phyloP scores from a whole-genome alignment of 2,329 filamentous ascomycete genomes.

The Exophiala sp. region DNA sequence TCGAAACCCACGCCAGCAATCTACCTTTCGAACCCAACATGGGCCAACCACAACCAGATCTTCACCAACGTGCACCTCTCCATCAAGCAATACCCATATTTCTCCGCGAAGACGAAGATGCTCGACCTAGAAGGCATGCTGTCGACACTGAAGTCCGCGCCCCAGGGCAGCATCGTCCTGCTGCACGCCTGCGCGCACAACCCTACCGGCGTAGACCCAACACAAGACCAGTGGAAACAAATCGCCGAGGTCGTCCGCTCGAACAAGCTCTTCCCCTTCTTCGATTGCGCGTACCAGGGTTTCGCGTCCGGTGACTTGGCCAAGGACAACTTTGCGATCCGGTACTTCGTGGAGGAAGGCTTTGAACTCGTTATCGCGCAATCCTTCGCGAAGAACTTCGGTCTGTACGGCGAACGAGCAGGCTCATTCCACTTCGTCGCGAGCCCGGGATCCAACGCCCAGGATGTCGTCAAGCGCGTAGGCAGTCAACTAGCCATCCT shows the following conservation, averaged over 20 bases:
- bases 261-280: constrained; percentile 93
- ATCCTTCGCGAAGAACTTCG: constrained; percentile 65
- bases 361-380: constrained; percentile 64
- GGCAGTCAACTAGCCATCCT: constrained; percentile 87
- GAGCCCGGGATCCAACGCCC: constrained; percentile 64
- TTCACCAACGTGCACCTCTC: constrained; percentile 83
- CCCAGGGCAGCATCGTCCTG: constrained; percentile 78
- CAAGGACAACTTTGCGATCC: constrained; percentile 85
- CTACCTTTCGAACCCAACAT: constrained; percentile 93
- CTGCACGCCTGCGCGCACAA: constrained; percentile 97
- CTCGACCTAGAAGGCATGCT: constrained; percentile 92
- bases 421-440: constrained; percentile 95
- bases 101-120: constrained; percentile 80
- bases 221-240: constrained; percentile 89
- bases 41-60: constrained; percentile 99
- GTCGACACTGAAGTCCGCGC: constrained; percentile 64
- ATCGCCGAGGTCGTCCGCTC: constrained; percentile 72
- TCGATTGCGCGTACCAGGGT: constrained; percentile 91
- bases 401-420: constrained; percentile 92
- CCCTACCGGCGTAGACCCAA: constrained; percentile 94
- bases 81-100: constrained; percentile 88
- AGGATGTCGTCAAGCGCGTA: constrained; percentile 60
- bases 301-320: constrained; percentile 89
- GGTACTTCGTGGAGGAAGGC: constrained; percentile 90
- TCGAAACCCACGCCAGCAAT: constrained; percentile 63